Evolutionary conservation across 371 early-diverging fungal genomes (phyloP), one percentile per base, ranked within the genome.

Genomic region (Syncephalastrum sp.): DNA sequence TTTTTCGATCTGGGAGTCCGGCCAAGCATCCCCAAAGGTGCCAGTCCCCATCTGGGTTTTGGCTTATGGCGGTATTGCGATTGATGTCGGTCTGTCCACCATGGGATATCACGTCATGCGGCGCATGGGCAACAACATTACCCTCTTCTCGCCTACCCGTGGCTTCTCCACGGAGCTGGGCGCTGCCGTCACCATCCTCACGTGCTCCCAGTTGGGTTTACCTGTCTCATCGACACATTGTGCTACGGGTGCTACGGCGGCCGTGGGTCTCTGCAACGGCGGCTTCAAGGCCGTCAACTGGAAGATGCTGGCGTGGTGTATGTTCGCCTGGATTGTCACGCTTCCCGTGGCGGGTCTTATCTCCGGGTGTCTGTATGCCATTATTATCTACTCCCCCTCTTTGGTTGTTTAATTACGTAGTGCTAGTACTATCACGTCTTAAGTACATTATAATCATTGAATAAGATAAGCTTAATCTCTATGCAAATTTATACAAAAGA

Each of bases 161-260:
- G 94, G 93, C 14, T 94, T 93, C 81, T 69, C 86, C 53, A 90
- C 89, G 54, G 94, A 94, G 69, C 75, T 94, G 51, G 86, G 88
- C 45, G 87, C 92, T 46, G 88, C 91, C 41, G 72, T 94, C 25
- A 88, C 95, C 1, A 92, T 94, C 25, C 65, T 94, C 50, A 91
- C 92, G 2, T 90, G 90, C 56, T 90, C 93, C 55, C 84, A 86
- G 68, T 60, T 94, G 25, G 90, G 87, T 47, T 62, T 93, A 23
- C 94, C 95, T 10, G 88, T 94, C 15, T 91, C 92, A 4, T 92
- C 94, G 5, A 94, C 94, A 6, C 94, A 93, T 63, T 94, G 94
- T 69, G 90, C 92, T 42, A 86, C 87, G 47, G 95, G 95, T 43
- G 87, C 94, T 19, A 90, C 90, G 10, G 81, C 87, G 6, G 86